Percentiles rank a stretch among this genome's conserved stretches.
Evolutionary conservation across 2,329 filamentous ascomycete genomes (phyloP).

Genomic region (Didymella pinodella): DNA sequence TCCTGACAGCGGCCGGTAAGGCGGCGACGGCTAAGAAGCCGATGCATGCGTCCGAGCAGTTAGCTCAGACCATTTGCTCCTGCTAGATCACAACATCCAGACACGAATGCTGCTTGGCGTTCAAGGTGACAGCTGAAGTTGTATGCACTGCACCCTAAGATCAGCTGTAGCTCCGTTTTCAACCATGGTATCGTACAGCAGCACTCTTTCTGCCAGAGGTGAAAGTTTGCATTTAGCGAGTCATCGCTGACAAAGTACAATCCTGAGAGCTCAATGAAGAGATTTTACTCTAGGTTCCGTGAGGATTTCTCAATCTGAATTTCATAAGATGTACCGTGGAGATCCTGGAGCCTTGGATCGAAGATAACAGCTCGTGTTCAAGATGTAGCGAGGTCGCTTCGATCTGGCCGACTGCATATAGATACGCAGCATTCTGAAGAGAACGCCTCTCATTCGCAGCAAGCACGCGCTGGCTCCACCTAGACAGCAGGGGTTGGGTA

Average conservation of each 20-base stretch:
- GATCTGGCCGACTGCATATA: not conserved
- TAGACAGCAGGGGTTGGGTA: not conserved
- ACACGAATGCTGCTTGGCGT: not conserved
- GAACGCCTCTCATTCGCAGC: not conserved
- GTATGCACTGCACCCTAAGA: not conserved
- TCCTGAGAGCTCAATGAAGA: no score
- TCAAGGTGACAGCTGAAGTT: not conserved
- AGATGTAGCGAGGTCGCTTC: not conserved
- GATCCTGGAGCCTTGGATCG: not conserved
- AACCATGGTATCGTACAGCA: not conserved
- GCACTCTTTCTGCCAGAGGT: not conserved
- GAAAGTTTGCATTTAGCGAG: not conserved
- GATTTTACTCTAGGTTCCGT: not conserved
- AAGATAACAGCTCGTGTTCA: not conserved
- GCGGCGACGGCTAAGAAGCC: slow-evolving; percentile 4
- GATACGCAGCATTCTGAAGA: not conserved
- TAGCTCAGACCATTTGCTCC: not conserved
- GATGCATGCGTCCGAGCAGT: not conserved
- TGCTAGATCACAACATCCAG: not conserved
- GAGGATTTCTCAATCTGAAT: no score
- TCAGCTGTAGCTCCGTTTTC: not conserved
- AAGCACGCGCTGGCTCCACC: slow-evolving; percentile 8
- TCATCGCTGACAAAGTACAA: not conserved
- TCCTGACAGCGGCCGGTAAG: slow-evolving; percentile 6
- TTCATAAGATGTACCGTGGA: not conserved